Evolutionary conservation across 73 alveolate species (phyloP).

Genomic region (Paramecium bursaria): DNA sequence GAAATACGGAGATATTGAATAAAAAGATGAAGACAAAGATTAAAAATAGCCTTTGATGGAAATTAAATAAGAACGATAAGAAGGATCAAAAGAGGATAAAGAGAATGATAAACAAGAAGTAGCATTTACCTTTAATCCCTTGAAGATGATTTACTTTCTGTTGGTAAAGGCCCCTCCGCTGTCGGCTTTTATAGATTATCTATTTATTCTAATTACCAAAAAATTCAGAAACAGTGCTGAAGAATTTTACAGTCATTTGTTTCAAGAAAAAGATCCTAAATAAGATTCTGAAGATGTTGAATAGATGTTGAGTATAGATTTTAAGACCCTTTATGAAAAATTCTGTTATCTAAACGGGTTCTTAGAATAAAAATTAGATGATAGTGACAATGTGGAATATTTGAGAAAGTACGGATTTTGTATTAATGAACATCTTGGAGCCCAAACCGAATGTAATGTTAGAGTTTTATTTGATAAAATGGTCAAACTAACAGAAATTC

Average conservation of each 20-base stretch:
- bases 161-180: slow-evolving; percentile 66
- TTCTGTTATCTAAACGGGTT: neutral
- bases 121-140: neutral
- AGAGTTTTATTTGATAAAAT: neutral
- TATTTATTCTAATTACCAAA: slow-evolving; percentile 51
- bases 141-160: slow-evolving; percentile 9
- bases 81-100: neutral
- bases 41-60: too few species aligned
- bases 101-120: neutral
- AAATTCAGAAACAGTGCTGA: slow-evolving; percentile 49
- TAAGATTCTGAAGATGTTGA: too few species aligned
- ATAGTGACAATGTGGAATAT: neutral
- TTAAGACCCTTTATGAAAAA: slow-evolving; percentile 6
- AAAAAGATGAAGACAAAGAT: neutral
- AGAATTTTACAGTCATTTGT: slow-evolving; percentile 63
- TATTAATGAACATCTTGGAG: neutral
- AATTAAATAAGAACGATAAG: too few species aligned
- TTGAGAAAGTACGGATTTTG: neutral
- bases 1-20: too few species aligned
- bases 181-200: slow-evolving; percentile 66
- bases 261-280: slow-evolving; percentile 60
- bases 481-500: neutral
- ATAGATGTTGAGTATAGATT: neutral
- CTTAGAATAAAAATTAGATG: slow-evolving; percentile 20
- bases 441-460: neutral